These are phyloP conservation scores for Sclerotiophoma versabilis DNA, from an alignment of 2,329 filamentous ascomycete genomes.

Conservation along the genomic window DNA sequence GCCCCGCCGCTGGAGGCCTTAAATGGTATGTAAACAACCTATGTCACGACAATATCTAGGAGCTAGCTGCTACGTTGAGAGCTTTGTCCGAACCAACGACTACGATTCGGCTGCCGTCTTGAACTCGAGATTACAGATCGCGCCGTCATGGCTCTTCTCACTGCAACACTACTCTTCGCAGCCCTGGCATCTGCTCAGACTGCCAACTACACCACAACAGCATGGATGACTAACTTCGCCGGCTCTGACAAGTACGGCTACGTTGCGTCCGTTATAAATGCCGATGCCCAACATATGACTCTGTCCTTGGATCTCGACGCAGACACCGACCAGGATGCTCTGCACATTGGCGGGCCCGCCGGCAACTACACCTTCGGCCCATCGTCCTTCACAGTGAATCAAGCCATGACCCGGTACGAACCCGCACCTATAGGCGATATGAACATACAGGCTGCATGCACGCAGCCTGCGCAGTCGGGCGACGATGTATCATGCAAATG, in stretches of 20 bases:
- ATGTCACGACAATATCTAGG: neutral
- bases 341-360: neutral
- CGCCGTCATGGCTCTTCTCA: neutral
- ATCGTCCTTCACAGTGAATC: neutral
- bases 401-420: neutral
- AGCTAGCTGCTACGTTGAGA: no score
- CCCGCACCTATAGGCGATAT: neutral
- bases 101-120: neutral
- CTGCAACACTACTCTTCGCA: constrained; percentile 4
- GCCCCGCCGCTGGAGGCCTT: constrained; percentile 9
- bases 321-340: neutral
- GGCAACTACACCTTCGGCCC: constrained; percentile 5
- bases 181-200: constrained; percentile 2
- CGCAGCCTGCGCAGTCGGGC: neutral
- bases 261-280: constrained; percentile 11
- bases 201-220: constrained; percentile 9
- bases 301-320: constrained; percentile 3
- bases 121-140: neutral
- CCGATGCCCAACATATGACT: constrained; percentile 10
- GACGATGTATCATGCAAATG: neutral
- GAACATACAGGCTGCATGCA: neutral
- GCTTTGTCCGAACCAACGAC: neutral
- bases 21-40: constrained; percentile 5
- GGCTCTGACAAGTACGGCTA: constrained; percentile 10
- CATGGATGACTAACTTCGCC: constrained; percentile 8